Percentiles rank a stretch among this genome's conserved stretches.
Evolutionary conservation across 2,329 filamentous ascomycete genomes (phyloP).

Genomic region (Aspergillus sp.): DNA sequence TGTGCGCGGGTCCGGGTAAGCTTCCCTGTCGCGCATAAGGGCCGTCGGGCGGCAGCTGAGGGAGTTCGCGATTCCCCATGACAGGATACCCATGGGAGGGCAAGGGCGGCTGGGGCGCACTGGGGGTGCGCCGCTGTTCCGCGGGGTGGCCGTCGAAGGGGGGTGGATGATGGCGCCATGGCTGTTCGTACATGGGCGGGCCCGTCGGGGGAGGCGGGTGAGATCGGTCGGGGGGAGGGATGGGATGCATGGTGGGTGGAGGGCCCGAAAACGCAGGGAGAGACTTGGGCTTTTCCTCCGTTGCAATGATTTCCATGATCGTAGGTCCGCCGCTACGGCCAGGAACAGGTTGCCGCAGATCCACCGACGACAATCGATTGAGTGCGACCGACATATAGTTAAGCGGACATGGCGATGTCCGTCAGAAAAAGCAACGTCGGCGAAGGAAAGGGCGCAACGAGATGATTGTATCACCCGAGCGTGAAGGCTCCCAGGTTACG

Average conservation of each 20-base stretch:
- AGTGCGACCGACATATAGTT: constrained; percentile 20
- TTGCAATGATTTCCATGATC: constrained; percentile 25
- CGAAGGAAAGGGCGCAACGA: background rate
- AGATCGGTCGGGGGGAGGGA: constrained; percentile 28
- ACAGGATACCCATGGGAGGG: constrained; percentile 28
- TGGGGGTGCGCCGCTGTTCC: constrained; percentile 29
- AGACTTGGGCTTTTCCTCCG: constrained; percentile 25
- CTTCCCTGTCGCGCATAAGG: constrained; percentile 33
- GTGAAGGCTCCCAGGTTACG: background rate
- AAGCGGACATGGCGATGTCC: constrained; percentile 21
- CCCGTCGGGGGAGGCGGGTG: constrained; percentile 23
- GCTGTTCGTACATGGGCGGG: constrained; percentile 29
- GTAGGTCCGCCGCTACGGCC: constrained; percentile 16
- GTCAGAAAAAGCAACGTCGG: background rate
- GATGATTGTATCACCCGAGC: background rate
- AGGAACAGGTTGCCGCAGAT: constrained; percentile 19
- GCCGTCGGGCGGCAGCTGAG: constrained; percentile 31
- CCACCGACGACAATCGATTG: constrained; percentile 14
- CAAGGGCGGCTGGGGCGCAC: constrained; percentile 25
- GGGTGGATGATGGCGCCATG: constrained; percentile 31
- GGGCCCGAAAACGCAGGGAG: constrained; percentile 21
- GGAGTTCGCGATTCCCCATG: constrained; percentile 33
- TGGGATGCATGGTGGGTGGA: constrained; percentile 28
- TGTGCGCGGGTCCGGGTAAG: constrained; percentile 28
- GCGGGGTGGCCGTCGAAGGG: constrained; percentile 27